Conservation (phyloP, 2,329 filamentous ascomycete species). For the Alternaria sp. region DNA sequence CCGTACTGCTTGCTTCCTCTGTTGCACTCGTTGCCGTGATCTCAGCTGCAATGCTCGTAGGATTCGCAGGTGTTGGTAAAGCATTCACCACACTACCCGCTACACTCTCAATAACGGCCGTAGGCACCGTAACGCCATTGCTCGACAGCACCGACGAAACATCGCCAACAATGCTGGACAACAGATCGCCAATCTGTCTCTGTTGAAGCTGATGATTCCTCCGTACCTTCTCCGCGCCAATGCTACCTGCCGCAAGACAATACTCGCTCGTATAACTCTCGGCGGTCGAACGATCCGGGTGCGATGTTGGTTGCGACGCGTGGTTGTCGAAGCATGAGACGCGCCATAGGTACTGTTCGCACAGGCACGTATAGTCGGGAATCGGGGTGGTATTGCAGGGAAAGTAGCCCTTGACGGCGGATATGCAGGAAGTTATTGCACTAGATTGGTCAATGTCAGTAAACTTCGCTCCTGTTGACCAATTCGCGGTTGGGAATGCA, state of each 20-base stretch:
- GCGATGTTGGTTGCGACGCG: constrained; percentile 3
- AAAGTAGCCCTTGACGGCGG: constrained; percentile 11
- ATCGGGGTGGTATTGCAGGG: constrained; percentile 1
- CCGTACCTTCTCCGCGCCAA: neutral
- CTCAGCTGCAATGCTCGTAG: constrained; percentile 1
- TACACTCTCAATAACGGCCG: constrained; percentile 3
- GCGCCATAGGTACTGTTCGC: constrained; percentile 22
- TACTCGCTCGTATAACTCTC: neutral
- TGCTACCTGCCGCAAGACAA: constrained; percentile 16
- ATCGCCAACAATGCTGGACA: constrained; percentile 17
- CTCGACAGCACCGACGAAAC: constrained; percentile 14
- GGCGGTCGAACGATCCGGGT: neutral
- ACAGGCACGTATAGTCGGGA: constrained; percentile 12
- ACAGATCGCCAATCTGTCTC: constrained; percentile 13
- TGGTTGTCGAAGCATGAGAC: constrained; percentile 19
- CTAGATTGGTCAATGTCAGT: neutral
- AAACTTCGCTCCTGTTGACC: neutral
- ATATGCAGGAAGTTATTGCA: constrained; percentile 10
- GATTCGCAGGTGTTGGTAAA: neutral
- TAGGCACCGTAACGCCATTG: constrained; percentile 3
- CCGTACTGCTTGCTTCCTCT: neutral
- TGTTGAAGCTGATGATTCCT: constrained; percentile 8
- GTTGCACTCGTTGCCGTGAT: neutral
- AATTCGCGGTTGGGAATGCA: neutral
- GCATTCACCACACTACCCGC: constrained; percentile 2